phyloP scores from a whole-genome alignment of 2,329 filamentous ascomycete species.

The Sarocladium brachiariae region DNA sequence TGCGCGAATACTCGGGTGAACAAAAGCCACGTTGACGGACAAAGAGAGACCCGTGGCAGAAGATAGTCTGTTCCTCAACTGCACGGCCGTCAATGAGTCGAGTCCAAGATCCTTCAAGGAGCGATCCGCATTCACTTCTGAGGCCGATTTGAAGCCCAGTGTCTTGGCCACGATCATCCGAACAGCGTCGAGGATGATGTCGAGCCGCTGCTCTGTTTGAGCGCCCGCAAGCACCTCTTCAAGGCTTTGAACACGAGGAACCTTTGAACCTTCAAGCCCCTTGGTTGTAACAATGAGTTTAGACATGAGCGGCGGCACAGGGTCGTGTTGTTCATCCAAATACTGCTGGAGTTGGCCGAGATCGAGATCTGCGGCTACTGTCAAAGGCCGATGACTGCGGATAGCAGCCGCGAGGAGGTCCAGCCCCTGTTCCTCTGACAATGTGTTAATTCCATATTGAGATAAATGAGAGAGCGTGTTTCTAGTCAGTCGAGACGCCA shows the following conservation, averaged over 20 bases:
- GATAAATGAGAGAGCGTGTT: constrained; percentile 11
- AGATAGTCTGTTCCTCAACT: constrained; percentile 13
- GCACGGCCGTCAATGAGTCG: constrained; percentile 15
- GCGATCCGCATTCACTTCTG: constrained; percentile 13
- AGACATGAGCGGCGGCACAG: neutral
- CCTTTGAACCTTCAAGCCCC: neutral
- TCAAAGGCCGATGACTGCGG: constrained; percentile 10
- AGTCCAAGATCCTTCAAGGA: constrained; percentile 14
- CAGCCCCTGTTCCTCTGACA: constrained; percentile 10
- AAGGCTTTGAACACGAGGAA: neutral
- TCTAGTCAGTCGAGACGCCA: constrained; percentile 9
- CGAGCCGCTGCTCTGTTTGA: neutral
- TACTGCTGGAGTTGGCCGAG: constrained; percentile 6
- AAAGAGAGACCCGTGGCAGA: constrained; percentile 11
- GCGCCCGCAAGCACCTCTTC: neutral
- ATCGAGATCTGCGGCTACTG: constrained; percentile 12
- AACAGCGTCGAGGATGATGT: constrained; percentile 12
- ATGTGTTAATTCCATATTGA: constrained; percentile 11
- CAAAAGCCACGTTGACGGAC: constrained; percentile 10
- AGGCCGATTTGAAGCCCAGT: constrained; percentile 11
- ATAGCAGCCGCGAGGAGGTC: constrained; percentile 8
- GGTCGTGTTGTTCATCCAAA: constrained; percentile 1
- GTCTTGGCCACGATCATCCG: constrained; percentile 12
- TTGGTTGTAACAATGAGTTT: neutral
- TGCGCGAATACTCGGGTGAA: constrained; percentile 11